Percentiles rank a stretch among this genome's conserved stretches.
Evolutionary conservation across 306 rosid genomes (phyloP).

Genomic region (Cucumis sativus): DNA sequence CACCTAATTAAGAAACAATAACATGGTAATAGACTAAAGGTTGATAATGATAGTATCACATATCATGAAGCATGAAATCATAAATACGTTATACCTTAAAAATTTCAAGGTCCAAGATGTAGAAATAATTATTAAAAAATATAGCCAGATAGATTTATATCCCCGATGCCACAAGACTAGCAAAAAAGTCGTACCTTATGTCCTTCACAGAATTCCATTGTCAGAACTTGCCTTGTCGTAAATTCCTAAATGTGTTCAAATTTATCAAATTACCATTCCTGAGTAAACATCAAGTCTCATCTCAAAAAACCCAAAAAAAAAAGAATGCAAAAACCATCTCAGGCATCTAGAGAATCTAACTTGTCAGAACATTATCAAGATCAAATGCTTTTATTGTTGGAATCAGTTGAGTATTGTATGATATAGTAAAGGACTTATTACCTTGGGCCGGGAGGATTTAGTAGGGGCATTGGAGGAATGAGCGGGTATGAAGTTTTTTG

Average conservation of each 20-base stretch:
- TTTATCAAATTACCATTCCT: conserved; percentile 11
- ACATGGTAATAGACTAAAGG: neutral
- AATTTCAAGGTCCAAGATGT: neutral
- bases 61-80: neutral
- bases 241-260: conserved; percentile 42
- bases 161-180: neutral
- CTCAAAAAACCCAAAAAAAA: neutral
- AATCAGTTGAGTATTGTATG: no score
- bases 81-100: neutral
- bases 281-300: neutral
- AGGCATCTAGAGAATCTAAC: neutral
- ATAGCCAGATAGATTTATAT: neutral
- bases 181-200: conserved; percentile 37
- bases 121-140: neutral
- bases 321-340: neutral
- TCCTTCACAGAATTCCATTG: conserved; percentile 69
- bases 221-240: conserved; percentile 64
- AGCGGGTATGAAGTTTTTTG: no score
- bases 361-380: neutral
- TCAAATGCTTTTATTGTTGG: neutral
- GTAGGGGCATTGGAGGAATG: no score
- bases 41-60: neutral
- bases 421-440: no score
- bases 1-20: neutral
- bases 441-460: no score